Base-by-base conservation (phyloP, 169 alveolate species). In the Plasmodium adleri region DNA sequence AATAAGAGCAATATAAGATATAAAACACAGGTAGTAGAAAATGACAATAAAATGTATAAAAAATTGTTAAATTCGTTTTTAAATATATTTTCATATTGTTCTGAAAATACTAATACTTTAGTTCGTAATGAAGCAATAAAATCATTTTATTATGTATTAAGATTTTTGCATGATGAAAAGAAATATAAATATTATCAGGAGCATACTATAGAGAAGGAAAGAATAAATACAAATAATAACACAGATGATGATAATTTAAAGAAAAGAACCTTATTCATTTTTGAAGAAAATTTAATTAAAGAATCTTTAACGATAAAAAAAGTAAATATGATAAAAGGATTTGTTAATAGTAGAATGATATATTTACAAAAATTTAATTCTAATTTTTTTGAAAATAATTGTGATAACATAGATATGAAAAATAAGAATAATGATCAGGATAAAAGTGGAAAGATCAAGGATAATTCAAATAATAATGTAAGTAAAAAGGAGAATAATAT, bases 41-140 rank as follows among this genome's bases (percentile, higher is more conserved):
- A 68, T 67, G 90, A 80, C 28, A 62, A 68, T 13, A 80, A 56
- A 26, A 80, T 67, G 58, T 80, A 54, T 39, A 20, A n/a, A 10
- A 80, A 80, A 80, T 17, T 80, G 83, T 17, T 68, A 68, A 80
- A 80, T 45, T 80, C 90, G 1, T 80, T 80, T 80, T 60, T 80
- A 58, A 54, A 56, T 67, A 1, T 80, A 26, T 68, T 80, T 39
- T 22, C 90, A 2, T 58, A 52, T 28, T 66, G 73, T 68, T 71
- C 90, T 15, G 90, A 80, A 68, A 68, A 52, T 45, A 52, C 52
- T 26, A 52, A 28, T 43, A 67, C 4, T 50, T 20, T 66, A 17
- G 90, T 80, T 20, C 52, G 83, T n/a, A 63, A 68, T 15, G 85
- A 80, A 52, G 22, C 90, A 7, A 22, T 80, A 8, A 80, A 80